A percentile compares a stretch with the other conserved stretches of the same genome.
phyloP scores from a whole-genome alignment of 1,284 basidiomycete species.

The Omphalotus olearius region DNA sequence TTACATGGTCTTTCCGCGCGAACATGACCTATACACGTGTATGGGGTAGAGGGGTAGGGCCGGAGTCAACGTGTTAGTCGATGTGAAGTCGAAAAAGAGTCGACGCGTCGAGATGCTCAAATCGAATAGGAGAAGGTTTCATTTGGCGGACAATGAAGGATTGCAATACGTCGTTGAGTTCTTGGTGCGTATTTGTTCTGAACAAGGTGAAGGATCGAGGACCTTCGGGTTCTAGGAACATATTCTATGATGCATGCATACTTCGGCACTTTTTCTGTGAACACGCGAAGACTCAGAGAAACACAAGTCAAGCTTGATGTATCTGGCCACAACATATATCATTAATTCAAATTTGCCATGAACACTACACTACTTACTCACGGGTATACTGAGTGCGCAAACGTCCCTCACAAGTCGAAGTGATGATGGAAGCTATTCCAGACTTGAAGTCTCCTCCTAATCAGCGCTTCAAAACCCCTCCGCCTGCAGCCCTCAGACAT shows the following conservation, averaged over 20 bases:
- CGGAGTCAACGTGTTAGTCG: slow-evolving; percentile 3
- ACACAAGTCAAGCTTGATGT: too few species aligned
- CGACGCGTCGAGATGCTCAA: too few species aligned
- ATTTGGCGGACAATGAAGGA: too few species aligned
- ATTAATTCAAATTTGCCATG: not conserved
- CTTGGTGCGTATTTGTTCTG: too few species aligned
- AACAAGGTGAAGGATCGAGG: too few species aligned
- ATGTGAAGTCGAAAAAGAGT: not conserved
- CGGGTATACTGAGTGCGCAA: not conserved
- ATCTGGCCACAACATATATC: not conserved
- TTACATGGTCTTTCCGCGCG: not conserved
- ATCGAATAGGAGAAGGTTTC: too few species aligned
- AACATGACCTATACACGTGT: slow-evolving; percentile 14
- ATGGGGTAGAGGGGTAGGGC: not conserved
- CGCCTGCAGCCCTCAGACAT: slow-evolving; percentile 10
- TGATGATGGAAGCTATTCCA: slow-evolving; percentile 12
- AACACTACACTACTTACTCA: not conserved
- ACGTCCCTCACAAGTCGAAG: slow-evolving; percentile 10
- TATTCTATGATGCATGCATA: too few species aligned
- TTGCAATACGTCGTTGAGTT: too few species aligned
- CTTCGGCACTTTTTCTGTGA: too few species aligned
- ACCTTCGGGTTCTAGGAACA: too few species aligned
- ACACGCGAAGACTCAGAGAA: too few species aligned
- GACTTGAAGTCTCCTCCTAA: slow-evolving; percentile 5
- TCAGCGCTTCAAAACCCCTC: slow-evolving; percentile 3